Conservation (phyloP, 2,329 filamentous ascomycete species). For the Diplocarpon rosae region DNA sequence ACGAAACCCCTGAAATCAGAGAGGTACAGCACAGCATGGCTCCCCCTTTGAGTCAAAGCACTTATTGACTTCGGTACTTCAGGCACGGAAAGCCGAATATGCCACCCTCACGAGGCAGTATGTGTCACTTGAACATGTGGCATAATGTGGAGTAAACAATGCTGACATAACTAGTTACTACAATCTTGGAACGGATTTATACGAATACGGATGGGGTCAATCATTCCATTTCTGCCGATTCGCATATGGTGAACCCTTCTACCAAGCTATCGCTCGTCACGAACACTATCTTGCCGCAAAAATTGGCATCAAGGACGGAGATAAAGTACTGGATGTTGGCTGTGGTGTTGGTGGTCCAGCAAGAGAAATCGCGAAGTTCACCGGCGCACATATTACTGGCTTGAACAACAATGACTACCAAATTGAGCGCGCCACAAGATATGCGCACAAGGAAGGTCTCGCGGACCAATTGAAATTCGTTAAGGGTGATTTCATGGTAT, state of each 20-base stretch:
- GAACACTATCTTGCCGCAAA: constrained; percentile 94
- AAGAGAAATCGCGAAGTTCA: constrained; percentile 93
- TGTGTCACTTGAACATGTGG: constrained; percentile 24
- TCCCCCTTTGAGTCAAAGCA: neutral
- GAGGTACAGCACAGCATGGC: constrained; percentile 43
- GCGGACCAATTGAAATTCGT: constrained; percentile 73
- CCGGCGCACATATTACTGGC: constrained; percentile 77
- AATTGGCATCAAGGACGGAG: constrained; percentile 77
- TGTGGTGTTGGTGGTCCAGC: constrained; percentile 95
- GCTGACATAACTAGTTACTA: constrained; percentile 57
- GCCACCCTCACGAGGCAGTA: constrained; percentile 89
- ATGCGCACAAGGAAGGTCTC: constrained; percentile 74
- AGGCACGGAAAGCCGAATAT: constrained; percentile 78
- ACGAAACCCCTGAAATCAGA: constrained; percentile 74
- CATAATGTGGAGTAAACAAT: neutral
- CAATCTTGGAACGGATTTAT: constrained; percentile 88
- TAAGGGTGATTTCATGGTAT: constrained; percentile 92
- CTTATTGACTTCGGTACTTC: constrained; percentile 10
- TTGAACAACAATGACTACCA: constrained; percentile 99
- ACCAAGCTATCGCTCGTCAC: constrained; percentile 87
- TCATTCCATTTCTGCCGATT: constrained; percentile 98
- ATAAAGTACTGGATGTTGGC: constrained; percentile 90
- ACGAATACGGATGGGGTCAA: constrained; percentile 94
- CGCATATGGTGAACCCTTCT: constrained; percentile 75
- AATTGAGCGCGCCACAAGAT: constrained; percentile 83